These are phyloP conservation scores for Candida dajiaensis DNA, from an alignment of 805 yeast species.

Conservation along the genomic window DNA sequence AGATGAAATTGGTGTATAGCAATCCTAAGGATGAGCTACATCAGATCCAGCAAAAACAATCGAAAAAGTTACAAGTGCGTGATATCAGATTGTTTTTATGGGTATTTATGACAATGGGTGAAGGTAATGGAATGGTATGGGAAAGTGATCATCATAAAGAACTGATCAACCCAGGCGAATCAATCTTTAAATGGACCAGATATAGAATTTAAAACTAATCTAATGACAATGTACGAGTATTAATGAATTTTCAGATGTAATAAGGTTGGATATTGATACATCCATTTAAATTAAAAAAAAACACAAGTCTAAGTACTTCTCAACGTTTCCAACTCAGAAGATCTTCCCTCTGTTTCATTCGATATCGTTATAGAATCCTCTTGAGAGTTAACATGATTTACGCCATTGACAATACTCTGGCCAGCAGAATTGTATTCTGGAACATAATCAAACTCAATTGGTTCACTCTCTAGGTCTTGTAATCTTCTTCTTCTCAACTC, in stretches of 20 bases:
- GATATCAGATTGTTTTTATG: not conserved
- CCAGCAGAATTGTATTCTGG: conserved; percentile 18
- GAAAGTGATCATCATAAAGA: not conserved
- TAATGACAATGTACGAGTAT: not conserved
- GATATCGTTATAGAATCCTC: not conserved
- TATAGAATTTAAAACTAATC: not conserved
- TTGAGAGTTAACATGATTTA: not conserved
- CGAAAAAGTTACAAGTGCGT: not conserved
- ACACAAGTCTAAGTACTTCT: conserved; percentile 1
- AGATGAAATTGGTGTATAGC: not conserved
- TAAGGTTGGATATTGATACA: not conserved
- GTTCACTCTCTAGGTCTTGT: conserved; percentile 35
- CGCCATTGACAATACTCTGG: not conserved
- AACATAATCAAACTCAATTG: conserved; percentile 29
- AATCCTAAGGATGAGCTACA: not conserved
- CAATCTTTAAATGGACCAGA: not conserved
- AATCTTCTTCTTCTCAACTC: conserved; percentile 35
- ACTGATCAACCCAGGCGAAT: not conserved
- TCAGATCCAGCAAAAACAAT: not conserved
- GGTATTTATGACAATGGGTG: not conserved
- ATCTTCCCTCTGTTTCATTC: not conserved
- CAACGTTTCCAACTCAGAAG: conserved; percentile 6
- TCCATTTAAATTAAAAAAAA: not conserved
- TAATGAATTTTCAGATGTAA: not conserved
- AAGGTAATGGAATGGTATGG: not conserved